Evolutionary conservation across 2,329 filamentous ascomycete species (phyloP).

Genomic region (Phaeophleospora eucalypticola): DNA sequence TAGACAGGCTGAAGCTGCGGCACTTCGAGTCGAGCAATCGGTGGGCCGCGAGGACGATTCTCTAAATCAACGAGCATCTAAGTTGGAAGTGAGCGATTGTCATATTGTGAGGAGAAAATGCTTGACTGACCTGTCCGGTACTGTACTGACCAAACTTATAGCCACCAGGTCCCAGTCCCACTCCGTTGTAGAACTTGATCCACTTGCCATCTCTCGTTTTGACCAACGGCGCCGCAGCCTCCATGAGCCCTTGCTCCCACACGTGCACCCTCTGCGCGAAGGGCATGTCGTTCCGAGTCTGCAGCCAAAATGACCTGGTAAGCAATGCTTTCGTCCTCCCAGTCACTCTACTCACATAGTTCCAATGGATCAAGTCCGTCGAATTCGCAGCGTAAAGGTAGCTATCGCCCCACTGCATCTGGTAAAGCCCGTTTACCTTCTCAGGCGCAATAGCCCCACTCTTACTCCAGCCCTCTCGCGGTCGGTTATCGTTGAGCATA

Average conservation of each 20-base stretch:
- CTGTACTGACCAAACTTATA: slow-evolving; percentile 4
- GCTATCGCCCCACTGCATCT: slow-evolving; percentile 2
- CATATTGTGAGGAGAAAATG: background rate
- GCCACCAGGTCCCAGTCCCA: background rate
- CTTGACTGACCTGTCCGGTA: background rate
- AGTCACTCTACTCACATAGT: slow-evolving; percentile 1
- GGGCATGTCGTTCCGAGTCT: slow-evolving; percentile 1
- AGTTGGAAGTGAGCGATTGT: background rate
- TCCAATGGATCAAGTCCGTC: slow-evolving; percentile 4
- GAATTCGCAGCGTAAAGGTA: slow-evolving; percentile 2
- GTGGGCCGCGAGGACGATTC: slow-evolving; percentile 2
- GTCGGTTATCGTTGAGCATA: background rate
- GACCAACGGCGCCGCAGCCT: slow-evolving; percentile 1
- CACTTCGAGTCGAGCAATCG: slow-evolving; percentile 1
- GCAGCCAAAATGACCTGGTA: background rate
- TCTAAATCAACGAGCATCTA: slow-evolving; percentile 3
- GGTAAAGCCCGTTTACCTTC: slow-evolving; percentile 3
- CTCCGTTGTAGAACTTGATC: slow-evolving; percentile 5
- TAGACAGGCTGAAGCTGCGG: slow-evolving; percentile 2
- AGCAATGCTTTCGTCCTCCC: background rate
- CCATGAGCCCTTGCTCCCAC: slow-evolving; percentile 1
- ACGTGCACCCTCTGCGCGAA: slow-evolving; percentile 1
- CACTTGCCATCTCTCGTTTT: slow-evolving; percentile 2
- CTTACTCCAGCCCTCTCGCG: slow-evolving; percentile 3
- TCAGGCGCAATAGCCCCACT: slow-evolving; percentile 2